Evolutionary conservation across 2,329 filamentous ascomycete genomes (phyloP).

Genomic region (Penicillium hesseltinei): DNA sequence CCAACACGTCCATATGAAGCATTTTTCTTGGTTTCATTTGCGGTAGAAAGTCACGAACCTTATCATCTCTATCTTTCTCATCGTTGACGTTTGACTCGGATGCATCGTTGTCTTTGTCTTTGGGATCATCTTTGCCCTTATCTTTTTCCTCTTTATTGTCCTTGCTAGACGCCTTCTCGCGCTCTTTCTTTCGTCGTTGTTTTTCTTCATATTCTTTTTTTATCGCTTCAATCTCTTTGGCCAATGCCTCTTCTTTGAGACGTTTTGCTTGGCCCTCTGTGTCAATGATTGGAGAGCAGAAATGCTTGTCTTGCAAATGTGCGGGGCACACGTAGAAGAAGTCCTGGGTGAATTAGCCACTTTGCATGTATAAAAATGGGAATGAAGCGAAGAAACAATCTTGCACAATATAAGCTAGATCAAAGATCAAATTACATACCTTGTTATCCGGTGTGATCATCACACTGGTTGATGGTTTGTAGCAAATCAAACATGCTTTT

Average conservation of each 20-base stretch:
- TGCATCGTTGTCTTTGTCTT: constrained; percentile 35
- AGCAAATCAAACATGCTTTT: constrained; percentile 87
- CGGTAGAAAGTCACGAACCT: constrained; percentile 40
- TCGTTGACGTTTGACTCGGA: constrained; percentile 36
- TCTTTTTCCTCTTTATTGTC: constrained; percentile 50
- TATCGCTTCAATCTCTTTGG: constrained; percentile 47
- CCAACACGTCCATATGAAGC: background rate
- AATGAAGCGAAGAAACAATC: background rate
- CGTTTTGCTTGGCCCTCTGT: constrained; percentile 43
- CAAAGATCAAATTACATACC: constrained; percentile 49
- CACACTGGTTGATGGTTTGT: constrained; percentile 81
- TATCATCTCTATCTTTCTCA: constrained; percentile 53
- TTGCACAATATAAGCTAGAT: background rate
- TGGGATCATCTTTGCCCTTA: constrained; percentile 46
- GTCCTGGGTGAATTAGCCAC: constrained; percentile 52
- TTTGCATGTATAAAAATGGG: background rate
- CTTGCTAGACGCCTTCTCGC: constrained; percentile 49
- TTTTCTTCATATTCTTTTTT: constrained; percentile 69
- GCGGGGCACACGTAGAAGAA: constrained; percentile 87
- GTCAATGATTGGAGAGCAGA: constrained; percentile 62
- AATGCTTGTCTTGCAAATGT: constrained; percentile 79
- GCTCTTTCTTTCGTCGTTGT: constrained; percentile 67
- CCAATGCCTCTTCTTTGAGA: constrained; percentile 45
- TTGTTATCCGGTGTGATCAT: constrained; percentile 87
- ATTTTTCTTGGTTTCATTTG: background rate